These are phyloP conservation scores for Aspergillus panamensis DNA, from an alignment of 495 filamentous ascomycete genomes.

Conservation along the genomic window DNA sequence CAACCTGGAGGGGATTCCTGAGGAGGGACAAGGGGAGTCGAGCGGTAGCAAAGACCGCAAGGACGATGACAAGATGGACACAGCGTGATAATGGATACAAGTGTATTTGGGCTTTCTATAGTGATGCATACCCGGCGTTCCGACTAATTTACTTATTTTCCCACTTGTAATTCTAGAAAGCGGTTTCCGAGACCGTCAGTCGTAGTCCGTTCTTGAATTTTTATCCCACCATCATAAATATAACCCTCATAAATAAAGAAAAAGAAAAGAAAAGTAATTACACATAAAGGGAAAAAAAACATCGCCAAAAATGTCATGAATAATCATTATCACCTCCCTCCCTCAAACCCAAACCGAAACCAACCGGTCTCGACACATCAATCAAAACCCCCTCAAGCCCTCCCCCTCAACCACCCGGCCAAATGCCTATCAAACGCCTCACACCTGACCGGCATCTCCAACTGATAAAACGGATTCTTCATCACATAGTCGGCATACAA, in stretches of 20 bases:
- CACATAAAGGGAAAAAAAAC: constrained; percentile 2
- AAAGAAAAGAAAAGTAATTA: constrained; percentile 5
- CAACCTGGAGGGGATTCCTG: constrained; percentile 74
- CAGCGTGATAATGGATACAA: constrained; percentile 33
- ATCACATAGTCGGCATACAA: constrained; percentile 96
- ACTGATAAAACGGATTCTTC: constrained; percentile 98
- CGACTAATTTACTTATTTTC: constrained; percentile 16
- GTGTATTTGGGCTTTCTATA: constrained; percentile 7
- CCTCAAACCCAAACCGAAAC: background rate
- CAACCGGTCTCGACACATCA: too few relatives aligned
- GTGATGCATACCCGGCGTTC: constrained; percentile 50
- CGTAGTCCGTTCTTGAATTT: constrained; percentile 4
- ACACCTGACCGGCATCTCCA: constrained; percentile 95
- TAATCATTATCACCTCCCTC: constrained; percentile 3
- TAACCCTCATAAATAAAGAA: constrained; percentile 4
- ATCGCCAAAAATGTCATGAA: background rate
- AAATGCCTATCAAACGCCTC: constrained; percentile 90
- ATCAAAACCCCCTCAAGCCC: too few relatives aligned
- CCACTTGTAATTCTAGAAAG: constrained; percentile 30
- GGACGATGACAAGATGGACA: constrained; percentile 79
- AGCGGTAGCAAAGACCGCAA: constrained; percentile 62
- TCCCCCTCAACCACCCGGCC: constrained; percentile 44
- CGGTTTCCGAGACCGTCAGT: constrained; percentile 9
- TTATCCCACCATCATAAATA: constrained; percentile 1
- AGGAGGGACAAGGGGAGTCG: constrained; percentile 73